Percentiles rank a stretch among this genome's conserved stretches.
phyloP scores from a whole-genome alignment of 441 rosid species.

The Adansonia rubrostipa region DNA sequence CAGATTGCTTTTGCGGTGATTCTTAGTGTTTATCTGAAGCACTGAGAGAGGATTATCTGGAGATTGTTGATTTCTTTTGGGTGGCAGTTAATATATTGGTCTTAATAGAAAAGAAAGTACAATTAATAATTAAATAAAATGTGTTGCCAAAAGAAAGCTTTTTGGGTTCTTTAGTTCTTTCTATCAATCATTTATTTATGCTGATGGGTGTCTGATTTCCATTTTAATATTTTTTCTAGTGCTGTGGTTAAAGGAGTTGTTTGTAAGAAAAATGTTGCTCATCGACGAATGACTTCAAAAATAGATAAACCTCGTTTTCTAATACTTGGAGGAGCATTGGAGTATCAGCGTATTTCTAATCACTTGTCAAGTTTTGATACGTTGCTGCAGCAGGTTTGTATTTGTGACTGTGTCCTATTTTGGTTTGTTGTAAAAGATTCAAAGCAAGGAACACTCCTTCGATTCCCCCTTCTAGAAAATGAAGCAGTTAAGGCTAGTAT shows the following conservation, averaged over 20 bases:
- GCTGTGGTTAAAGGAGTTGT: constrained; percentile 77
- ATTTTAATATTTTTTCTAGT: constrained; percentile 36
- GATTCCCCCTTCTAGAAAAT: background rate
- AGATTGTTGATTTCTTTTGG: constrained; percentile 1
- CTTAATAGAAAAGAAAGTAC: constrained; percentile 16
- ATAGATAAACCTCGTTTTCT: constrained; percentile 73
- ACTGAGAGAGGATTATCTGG: constrained; percentile 9
- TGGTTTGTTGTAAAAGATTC: constrained; percentile 23
- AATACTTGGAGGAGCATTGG: constrained; percentile 83
- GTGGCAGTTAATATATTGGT: constrained; percentile 5
- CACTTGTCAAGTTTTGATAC: constrained; percentile 83
- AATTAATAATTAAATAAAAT: constrained; percentile 20
- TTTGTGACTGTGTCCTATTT: constrained; percentile 34
- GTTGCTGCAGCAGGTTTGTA: constrained; percentile 74
- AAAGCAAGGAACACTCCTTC: constrained; percentile 21
- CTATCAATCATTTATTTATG: constrained; percentile 22
- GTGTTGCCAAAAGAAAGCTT: constrained; percentile 3
- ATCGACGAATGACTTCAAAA: constrained; percentile 78
- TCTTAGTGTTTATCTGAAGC: constrained; percentile 17
- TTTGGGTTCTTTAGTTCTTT: constrained; percentile 3
- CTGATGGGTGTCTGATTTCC: constrained; percentile 43
- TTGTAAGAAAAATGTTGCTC: constrained; percentile 86
- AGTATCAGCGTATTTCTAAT: constrained; percentile 78
- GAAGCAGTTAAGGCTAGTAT: constrained; percentile 18
- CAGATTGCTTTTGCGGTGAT: constrained; percentile 9